These are phyloP conservation scores for Salvia splendens DNA, from an alignment of 257 asterid species.

Conservation along the genomic window DNA sequence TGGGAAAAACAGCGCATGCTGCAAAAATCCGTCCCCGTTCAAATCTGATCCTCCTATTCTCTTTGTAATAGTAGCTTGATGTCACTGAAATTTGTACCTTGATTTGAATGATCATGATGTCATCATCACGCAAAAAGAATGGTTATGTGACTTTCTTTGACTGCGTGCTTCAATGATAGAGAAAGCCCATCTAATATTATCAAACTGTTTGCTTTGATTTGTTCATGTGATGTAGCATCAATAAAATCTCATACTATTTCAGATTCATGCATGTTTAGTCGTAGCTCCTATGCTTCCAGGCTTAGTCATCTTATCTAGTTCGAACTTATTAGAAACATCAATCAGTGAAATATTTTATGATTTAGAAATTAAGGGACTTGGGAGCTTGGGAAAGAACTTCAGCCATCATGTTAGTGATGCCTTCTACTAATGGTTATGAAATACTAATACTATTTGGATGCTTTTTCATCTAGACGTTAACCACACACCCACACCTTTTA, in stretches of 20 bases:
- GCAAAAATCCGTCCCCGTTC: constrained; percentile 33
- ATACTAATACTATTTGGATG: not conserved
- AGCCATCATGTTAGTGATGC: not conserved
- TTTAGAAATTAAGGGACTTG: not conserved
- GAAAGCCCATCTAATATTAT: constrained; percentile 5
- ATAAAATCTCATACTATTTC: not conserved
- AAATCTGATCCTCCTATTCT: constrained; percentile 32
- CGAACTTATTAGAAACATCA: not conserved
- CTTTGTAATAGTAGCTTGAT: constrained; percentile 32
- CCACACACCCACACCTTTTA: constrained; percentile 27
- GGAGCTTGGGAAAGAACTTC: constrained; percentile 2
- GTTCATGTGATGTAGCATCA: constrained; percentile 1
- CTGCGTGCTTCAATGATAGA: constrained; percentile 32
- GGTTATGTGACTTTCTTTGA: constrained; percentile 41
- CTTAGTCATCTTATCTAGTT: constrained; percentile 12
- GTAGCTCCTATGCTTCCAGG: not conserved
- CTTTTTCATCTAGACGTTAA: constrained; percentile 17
- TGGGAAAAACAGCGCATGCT: constrained; percentile 37
- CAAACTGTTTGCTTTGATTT: constrained; percentile 3
- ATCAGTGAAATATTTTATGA: not conserved
- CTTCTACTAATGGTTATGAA: not conserved
- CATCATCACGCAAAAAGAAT: constrained; percentile 41
- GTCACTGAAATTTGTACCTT: constrained; percentile 38
- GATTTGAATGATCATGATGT: constrained; percentile 35
- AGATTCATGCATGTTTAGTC: not conserved